phyloP scores from a whole-genome alignment of 1,284 basidiomycete genomes.

The Fomitopsis betulina region DNA sequence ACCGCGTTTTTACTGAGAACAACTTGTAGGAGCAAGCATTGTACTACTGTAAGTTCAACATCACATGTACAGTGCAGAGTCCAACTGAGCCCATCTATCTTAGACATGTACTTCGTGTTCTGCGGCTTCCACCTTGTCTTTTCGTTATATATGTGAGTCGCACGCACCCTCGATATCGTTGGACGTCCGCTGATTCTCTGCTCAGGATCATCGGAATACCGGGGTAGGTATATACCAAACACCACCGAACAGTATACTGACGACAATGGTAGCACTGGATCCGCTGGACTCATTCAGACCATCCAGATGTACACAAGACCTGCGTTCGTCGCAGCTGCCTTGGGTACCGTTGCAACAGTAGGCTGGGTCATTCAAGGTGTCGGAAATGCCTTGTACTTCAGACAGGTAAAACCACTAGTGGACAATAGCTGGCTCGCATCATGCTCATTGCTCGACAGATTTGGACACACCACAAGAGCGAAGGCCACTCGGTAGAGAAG shows the following conservation, averaged over 20 bases:
- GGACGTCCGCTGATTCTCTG: slow-evolving; percentile 15
- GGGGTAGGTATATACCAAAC: slow-evolving; percentile 36
- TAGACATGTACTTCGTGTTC: slow-evolving; percentile 95
- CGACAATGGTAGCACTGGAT: slow-evolving; percentile 66
- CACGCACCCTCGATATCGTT: slow-evolving; percentile 9
- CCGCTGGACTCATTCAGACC: slow-evolving; percentile 92
- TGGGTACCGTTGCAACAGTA: slow-evolving; percentile 76
- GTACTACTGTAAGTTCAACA: slow-evolving; percentile 65
- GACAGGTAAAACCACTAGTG: slow-evolving; percentile 45
- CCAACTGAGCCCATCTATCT: neutral
- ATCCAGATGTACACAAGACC: slow-evolving; percentile 70
- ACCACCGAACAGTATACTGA: neutral
- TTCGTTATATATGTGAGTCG: slow-evolving; percentile 78
- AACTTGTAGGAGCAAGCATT: slow-evolving; percentile 70
- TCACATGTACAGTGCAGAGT: neutral
- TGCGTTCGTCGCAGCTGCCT: slow-evolving; percentile 68
- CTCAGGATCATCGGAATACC: slow-evolving; percentile 84
- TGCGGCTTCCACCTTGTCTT: slow-evolving; percentile 90
- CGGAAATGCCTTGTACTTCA: slow-evolving; percentile 81
- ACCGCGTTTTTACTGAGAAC: slow-evolving; percentile 8
- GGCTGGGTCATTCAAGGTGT: slow-evolving; percentile 88
- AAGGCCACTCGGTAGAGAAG: slow-evolving; percentile 82
- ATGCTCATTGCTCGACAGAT: slow-evolving; percentile 47
- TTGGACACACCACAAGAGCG: slow-evolving; percentile 79
- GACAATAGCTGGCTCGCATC: neutral